A percentile compares a stretch with the other conserved stretches of the same genome.
These are phyloP conservation scores for Batrachochytrium dendrobatidis DNA, from an alignment of 371 early-diverging fungal genomes.

Conservation along the genomic window DNA sequence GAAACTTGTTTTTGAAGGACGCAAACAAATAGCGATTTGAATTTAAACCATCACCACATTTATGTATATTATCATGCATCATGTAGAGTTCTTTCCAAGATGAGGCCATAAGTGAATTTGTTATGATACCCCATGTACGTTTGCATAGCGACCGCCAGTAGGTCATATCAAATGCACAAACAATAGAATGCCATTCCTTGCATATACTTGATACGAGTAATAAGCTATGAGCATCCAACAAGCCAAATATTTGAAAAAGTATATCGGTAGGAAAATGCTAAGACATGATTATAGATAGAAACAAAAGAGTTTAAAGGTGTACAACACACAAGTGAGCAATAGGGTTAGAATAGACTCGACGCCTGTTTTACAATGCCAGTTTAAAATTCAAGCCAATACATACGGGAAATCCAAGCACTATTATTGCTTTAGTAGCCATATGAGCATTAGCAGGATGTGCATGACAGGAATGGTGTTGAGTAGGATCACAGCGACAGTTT, in stretches of 20 bases:
- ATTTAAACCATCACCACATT: background rate
- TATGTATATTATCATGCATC: constrained; percentile 16
- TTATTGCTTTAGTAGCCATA: no score
- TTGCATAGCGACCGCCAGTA: constrained; percentile 15
- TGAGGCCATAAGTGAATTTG: constrained; percentile 4
- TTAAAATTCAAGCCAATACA: no score
- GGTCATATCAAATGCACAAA: constrained; percentile 14
- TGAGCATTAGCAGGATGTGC: no score
- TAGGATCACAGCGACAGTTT: no score
- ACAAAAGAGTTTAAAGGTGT: no score
- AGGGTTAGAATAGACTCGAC: no score
- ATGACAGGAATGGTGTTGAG: no score
- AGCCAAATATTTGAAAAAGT: constrained; percentile 19
- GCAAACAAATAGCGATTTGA: constrained; percentile 2
- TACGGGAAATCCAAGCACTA: no score
- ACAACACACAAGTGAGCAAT: no score
- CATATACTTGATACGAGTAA: constrained; percentile 11
- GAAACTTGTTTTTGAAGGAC: constrained; percentile 5
- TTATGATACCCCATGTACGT: constrained; percentile 10
- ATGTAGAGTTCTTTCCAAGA: constrained; percentile 19
- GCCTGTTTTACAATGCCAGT: no score
- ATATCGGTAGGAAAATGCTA: constrained; percentile 20
- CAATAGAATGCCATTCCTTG: constrained; percentile 17
- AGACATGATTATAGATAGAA: no score
- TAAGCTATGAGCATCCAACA: constrained; percentile 17